Conservation (phyloP, 2,329 filamentous ascomycete species). For the Cladobotryum mycophilum region DNA sequence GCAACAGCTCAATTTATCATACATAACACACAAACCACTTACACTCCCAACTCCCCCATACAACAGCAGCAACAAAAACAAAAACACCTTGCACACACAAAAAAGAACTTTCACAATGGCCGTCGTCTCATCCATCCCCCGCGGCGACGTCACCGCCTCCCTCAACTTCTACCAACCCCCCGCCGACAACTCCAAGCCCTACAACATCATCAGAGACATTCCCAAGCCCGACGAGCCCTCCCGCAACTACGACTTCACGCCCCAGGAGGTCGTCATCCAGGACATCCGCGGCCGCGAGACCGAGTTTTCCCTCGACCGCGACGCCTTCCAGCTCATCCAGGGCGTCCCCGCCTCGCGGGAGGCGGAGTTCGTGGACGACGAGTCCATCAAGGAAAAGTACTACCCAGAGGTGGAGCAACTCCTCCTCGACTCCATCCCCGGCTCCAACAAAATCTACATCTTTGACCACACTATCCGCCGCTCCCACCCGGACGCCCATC, state of each 20-base stretch:
- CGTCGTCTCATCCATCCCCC: constrained; percentile 36
- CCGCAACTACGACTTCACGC: constrained; percentile 54
- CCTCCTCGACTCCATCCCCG: constrained; percentile 60
- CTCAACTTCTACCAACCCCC: constrained; percentile 62
- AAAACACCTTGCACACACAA: not conserved
- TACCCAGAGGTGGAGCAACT: constrained; percentile 79
- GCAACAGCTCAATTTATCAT: too few species aligned
- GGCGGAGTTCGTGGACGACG: constrained; percentile 59
- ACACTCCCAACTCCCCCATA: too few species aligned
- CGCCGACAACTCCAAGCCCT: constrained; percentile 51
- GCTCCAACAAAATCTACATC: constrained; percentile 59
- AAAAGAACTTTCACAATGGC: constrained; percentile 28
- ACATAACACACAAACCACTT: too few species aligned
- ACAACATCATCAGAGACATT: constrained; percentile 60
- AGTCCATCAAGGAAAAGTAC: constrained; percentile 63
- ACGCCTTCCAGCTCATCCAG: constrained; percentile 66
- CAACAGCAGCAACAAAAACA: not conserved
- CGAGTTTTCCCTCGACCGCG: constrained; percentile 60
- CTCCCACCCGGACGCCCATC: constrained; percentile 47
- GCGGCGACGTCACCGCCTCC: constrained; percentile 55
- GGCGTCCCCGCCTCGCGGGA: constrained; percentile 46
- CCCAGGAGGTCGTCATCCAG: constrained; percentile 51
- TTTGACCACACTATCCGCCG: constrained; percentile 90
- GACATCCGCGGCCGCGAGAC: constrained; percentile 69
- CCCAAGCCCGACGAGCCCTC: constrained; percentile 51